A percentile compares a stretch with the other conserved stretches of the same genome.
These are phyloP conservation scores for Gillenia trifoliata DNA, from an alignment of 306 rosid species.

Conservation along the genomic window DNA sequence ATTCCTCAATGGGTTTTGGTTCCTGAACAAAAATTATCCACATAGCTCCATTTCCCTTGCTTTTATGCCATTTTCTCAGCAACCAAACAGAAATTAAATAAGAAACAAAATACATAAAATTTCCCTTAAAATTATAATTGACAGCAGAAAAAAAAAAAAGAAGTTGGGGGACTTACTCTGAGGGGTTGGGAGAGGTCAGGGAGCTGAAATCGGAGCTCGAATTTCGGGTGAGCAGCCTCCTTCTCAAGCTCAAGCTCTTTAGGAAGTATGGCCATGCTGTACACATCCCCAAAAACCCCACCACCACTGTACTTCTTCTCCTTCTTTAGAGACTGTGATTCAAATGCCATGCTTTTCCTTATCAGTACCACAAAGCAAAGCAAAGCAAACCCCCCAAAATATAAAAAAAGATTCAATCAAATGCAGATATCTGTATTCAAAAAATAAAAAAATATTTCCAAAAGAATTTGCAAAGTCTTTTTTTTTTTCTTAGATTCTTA, in stretches of 20 bases:
- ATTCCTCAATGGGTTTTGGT: neutral
- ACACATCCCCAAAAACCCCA: conserved; percentile 53
- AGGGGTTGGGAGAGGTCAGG: conserved; percentile 47
- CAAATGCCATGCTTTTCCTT: conserved; percentile 41
- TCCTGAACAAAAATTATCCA: neutral
- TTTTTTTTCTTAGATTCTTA: neutral
- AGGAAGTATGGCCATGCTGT: conserved; percentile 38
- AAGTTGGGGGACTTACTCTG: conserved; percentile 23
- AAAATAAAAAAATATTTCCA: neutral
- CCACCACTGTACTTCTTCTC: conserved; percentile 41
- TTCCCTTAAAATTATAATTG: neutral
- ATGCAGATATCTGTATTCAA: neutral
- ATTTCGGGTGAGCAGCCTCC: conserved; percentile 14
- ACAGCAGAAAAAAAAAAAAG: neutral
- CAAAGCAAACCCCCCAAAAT: neutral
- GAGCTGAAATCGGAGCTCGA: conserved; percentile 42
- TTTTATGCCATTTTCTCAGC: neutral
- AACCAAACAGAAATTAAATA: conserved; percentile 8
- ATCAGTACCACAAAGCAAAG: conserved; percentile 11
- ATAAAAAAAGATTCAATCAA: neutral
- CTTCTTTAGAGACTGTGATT: conserved; percentile 44
- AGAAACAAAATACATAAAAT: neutral
- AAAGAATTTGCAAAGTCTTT: neutral
- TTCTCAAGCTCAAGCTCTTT: conserved; percentile 37
- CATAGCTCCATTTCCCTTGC: neutral